A percentile compares a stretch with the other conserved stretches of the same genome.
Conservation (phyloP, 768 basidiomycete genomes). For the Tricholoma sp. region DNA sequence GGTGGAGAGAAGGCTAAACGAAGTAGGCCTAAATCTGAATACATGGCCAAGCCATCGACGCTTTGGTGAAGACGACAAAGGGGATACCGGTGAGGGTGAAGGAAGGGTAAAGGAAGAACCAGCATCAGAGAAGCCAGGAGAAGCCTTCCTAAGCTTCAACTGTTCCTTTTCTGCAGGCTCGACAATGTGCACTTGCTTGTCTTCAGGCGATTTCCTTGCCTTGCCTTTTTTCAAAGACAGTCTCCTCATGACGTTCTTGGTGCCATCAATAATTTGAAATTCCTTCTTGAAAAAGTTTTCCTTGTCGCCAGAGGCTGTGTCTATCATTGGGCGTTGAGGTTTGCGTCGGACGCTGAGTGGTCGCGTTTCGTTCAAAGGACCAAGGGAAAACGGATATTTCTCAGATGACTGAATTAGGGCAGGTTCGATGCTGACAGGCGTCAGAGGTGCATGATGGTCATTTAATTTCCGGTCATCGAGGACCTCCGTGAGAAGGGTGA, state of each 20-base stretch:
- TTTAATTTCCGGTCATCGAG: constrained; percentile 3
- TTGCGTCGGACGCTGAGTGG: constrained; percentile 44
- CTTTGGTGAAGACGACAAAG: constrained; percentile 41
- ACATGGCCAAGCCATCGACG: constrained; percentile 84
- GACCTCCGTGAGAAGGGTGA: constrained; percentile 7
- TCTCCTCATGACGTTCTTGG: constrained; percentile 28
- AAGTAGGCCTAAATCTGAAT: constrained; percentile 78
- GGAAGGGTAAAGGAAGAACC: constrained; percentile 28
- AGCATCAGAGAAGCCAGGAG: constrained; percentile 45
- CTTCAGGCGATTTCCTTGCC: constrained; percentile 20
- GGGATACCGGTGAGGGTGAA: constrained; percentile 32
- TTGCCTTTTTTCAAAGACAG: constrained; percentile 41
- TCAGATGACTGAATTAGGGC: neutral
- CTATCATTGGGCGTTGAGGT: constrained; percentile 17
- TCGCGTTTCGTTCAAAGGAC: constrained; percentile 25
- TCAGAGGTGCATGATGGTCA: constrained; percentile 5
- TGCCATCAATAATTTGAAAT: constrained; percentile 10
- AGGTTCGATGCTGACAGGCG: constrained; percentile 7
- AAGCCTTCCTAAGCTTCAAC: constrained; percentile 33
- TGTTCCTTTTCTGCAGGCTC: constrained; percentile 33
- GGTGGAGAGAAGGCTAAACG: constrained; percentile 51
- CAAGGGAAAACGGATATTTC: constrained; percentile 1
- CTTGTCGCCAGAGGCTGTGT: constrained; percentile 38
- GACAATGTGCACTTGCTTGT: constrained; percentile 45
- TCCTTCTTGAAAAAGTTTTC: constrained; percentile 40